phyloP scores from a whole-genome alignment of 2,329 filamentous ascomycete species.

The Berkeleyomyces rouxiae region DNA sequence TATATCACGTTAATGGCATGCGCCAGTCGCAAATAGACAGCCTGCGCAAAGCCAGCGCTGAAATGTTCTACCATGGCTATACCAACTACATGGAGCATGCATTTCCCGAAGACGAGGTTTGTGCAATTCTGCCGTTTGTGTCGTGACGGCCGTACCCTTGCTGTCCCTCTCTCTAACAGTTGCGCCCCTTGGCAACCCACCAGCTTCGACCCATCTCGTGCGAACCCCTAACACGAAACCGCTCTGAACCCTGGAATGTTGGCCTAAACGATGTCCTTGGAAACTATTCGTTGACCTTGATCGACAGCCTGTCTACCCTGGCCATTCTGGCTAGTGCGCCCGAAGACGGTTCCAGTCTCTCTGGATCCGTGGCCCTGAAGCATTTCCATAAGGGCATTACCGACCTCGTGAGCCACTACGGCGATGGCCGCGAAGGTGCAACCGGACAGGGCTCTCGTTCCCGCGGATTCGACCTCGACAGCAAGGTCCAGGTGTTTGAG shows the following conservation, averaged over 20 bases:
- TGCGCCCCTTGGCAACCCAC: conserved; percentile 13
- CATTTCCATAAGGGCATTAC: conserved; percentile 70
- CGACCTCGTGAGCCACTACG: conserved; percentile 65
- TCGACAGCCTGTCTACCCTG: conserved; percentile 87
- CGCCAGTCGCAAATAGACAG: conserved; percentile 35
- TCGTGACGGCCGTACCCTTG: neutral
- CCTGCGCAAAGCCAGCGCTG: conserved; percentile 42
- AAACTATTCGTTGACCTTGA: conserved; percentile 89
- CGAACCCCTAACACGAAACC: conserved; percentile 67
- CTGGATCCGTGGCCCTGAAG: conserved; percentile 34
- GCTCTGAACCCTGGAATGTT: conserved; percentile 59
- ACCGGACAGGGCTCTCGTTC: conserved; percentile 55
- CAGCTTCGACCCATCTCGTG: conserved; percentile 76
- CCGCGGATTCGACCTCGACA: conserved; percentile 82
- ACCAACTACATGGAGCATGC: conserved; percentile 88
- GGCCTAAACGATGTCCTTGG: conserved; percentile 90
- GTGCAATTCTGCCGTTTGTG: neutral
- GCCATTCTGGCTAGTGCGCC: conserved; percentile 75
- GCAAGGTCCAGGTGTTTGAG: conserved; percentile 97
- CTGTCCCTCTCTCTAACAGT: conserved; percentile 12
- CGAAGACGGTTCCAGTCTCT: conserved; percentile 18
- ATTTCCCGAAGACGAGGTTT: conserved; percentile 83
- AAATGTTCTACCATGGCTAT: conserved; percentile 95
- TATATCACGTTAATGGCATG: conserved; percentile 35
- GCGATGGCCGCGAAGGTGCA: conserved; percentile 58